Base-by-base conservation (phyloP, 345 rosid species). In the Corymbia maculata region DNA sequence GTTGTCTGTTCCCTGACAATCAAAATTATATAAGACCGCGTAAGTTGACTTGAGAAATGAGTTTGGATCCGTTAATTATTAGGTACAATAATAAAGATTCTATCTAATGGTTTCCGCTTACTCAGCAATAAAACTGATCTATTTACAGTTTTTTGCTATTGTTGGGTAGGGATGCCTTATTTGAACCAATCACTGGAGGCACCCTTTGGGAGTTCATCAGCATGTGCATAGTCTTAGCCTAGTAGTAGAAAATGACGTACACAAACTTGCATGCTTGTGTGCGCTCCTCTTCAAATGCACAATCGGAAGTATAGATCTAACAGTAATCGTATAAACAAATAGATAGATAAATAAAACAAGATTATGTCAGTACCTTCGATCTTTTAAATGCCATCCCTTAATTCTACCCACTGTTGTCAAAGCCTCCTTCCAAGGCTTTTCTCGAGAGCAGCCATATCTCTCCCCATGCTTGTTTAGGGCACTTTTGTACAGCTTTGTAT, bases 11-110 rank as follows among this genome's bases (percentile, higher is more conserved):
- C 79, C 79, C 22, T 68, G 79, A 16, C 3, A 0, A 68, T 17
- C 21, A 16, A 30, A 32, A 68, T 30, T 2, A 30, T 32, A 66
- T 66, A n/a, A 53, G 0, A 3, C 22, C 0, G 0, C 22, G 64
- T 22, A 0, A 0, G 4, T 22, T 55, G 28, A 22, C 0, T 55
- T 0, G 61, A 55, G 61, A 11, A 3, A 55, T 21, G 61, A 55
- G 61, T 22, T 21, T 0, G 28, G 61, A 55, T 21, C 5, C 61
- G 26, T 55, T 4, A 55, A 55, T 1, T 55, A 24, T 55, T 22
- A 8, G 22, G 19, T 2, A 19, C 24, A 0, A 52, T 0, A 52
- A 52, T 52, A 17, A 52, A 1, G 1, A 52, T 52, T 52, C 22
- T 17, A 52, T 52, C 4, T 52, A 7, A 17, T 17, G 4, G 57